Percentiles rank a stretch among this genome's conserved stretches.
phyloP scores from a whole-genome alignment of 495 filamentous ascomycete species.

The Evernia prunastri region DNA sequence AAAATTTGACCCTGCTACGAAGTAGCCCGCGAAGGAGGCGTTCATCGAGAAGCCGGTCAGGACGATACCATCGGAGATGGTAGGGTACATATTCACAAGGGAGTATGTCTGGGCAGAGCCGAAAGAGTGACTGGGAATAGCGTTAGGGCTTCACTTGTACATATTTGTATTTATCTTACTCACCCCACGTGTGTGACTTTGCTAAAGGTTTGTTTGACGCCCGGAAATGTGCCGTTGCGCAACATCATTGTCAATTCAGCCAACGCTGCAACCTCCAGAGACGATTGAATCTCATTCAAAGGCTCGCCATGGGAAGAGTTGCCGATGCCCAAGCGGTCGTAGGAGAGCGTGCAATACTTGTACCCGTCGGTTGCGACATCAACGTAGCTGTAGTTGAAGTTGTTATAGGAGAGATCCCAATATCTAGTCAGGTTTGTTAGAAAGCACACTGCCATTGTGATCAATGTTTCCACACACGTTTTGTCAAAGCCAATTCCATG shows the following conservation, averaged over 20 bases:
- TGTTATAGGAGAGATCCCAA: conserved; percentile 51
- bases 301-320: conserved; percentile 50
- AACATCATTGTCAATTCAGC: conserved; percentile 42
- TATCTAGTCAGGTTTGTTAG: conserved; percentile 34
- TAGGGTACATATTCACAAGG: conserved; percentile 44
- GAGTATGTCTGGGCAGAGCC: conserved; percentile 38
- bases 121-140: conserved; percentile 37
- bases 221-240: conserved; percentile 37
- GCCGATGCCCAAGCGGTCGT: conserved; percentile 54
- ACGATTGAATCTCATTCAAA: conserved; percentile 46
- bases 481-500: conserved; percentile 59
- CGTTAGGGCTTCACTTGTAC: background rate
- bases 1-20: conserved; percentile 41
- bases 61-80: conserved; percentile 48
- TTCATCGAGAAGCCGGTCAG: conserved; percentile 52
- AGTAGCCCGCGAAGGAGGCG: conserved; percentile 31
- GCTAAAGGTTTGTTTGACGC: conserved; percentile 31
- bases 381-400: conserved; percentile 52
- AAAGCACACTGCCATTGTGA: background rate
- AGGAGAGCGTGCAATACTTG: conserved; percentile 48
- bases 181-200: conserved; percentile 50
- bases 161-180: background rate
- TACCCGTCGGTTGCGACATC: conserved; percentile 45
- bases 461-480: conserved; percentile 25
- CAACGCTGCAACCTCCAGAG: conserved; percentile 47